These are phyloP conservation scores for Stephania cephalantha DNA, from an alignment of 164 flowering plant genomes.

Conservation along the genomic window DNA sequence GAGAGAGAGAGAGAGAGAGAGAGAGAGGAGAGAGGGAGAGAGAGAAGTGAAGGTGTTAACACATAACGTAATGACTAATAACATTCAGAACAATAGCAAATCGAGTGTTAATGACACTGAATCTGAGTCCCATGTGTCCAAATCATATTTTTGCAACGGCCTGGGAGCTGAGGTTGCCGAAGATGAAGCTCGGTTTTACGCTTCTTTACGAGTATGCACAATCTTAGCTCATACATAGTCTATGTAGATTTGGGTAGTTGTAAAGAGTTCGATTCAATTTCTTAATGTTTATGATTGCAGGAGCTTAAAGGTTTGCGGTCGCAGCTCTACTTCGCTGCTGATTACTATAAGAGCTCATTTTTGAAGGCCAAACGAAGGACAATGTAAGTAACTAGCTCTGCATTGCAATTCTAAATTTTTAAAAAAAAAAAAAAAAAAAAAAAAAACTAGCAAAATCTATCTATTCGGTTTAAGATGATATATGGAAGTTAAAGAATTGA, in stretches of 20 bases:
- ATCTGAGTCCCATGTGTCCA: background rate
- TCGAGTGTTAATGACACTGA: background rate
- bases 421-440: too few relatives aligned
- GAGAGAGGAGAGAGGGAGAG: background rate
- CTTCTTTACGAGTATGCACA: conserved; percentile 35
- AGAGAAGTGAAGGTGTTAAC: background rate
- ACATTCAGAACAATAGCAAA: background rate
- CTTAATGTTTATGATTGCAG: conserved; percentile 21
- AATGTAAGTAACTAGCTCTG: background rate
- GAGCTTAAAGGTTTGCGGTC: conserved; percentile 62
- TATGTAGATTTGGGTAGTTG: background rate
- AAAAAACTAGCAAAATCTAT: too few relatives aligned
- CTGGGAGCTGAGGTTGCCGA: conserved; percentile 12
- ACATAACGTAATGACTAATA: background rate
- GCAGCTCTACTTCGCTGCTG: conserved; percentile 76
- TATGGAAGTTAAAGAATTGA: too few relatives aligned
- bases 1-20: background rate
- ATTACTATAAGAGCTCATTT: conserved; percentile 55
- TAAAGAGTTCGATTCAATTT: background rate
- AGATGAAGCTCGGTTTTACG: conserved; percentile 23
- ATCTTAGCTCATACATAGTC: background rate
- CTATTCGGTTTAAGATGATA: too few relatives aligned
- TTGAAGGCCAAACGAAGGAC: conserved; percentile 42
- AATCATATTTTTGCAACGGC: conserved; percentile 2
- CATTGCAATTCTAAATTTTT: background rate